phyloP scores from a whole-genome alignment of 306 rosid species.

The Oxytropis ochrocephala region DNA sequence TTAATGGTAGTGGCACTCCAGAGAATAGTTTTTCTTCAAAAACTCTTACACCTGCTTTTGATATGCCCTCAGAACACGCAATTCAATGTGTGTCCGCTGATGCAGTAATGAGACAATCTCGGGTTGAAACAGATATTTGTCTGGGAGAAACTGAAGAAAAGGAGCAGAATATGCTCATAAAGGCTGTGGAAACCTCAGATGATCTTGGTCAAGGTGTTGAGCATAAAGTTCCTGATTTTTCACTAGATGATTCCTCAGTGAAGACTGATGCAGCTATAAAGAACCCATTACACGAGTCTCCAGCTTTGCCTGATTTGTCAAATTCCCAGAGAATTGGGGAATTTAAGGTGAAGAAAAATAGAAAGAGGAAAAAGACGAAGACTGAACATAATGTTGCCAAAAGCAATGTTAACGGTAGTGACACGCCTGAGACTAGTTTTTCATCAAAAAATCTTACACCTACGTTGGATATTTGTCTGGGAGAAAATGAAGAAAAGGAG shows the following conservation, averaged over 20 bases:
- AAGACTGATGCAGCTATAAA: conserved; percentile 16
- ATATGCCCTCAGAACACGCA: neutral
- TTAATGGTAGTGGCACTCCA: conserved; percentile 11
- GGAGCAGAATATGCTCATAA: neutral
- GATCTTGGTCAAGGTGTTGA: neutral
- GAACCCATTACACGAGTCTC: conserved; percentile 4
- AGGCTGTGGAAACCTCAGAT: neutral
- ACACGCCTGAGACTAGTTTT: neutral
- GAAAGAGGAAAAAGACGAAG: conserved; percentile 14
- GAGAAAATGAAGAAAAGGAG: conserved; percentile 21
- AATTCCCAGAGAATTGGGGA: conserved; percentile 13
- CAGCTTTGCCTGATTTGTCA: conserved; percentile 9
- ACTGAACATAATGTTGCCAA: neutral
- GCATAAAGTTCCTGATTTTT: conserved; percentile 7
- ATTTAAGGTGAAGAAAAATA: neutral
- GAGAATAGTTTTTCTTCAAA: conserved; percentile 6
- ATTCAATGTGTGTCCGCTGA: conserved; percentile 12
- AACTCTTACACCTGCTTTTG: conserved; percentile 3
- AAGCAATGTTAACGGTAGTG: conserved; percentile 17
- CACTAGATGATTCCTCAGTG: neutral
- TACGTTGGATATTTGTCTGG: conserved; percentile 4
- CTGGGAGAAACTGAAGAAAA: conserved; percentile 16
- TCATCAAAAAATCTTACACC: conserved; percentile 12
- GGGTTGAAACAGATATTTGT: conserved; percentile 1
- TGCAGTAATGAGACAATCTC: conserved; percentile 18